Conservation (phyloP, 371 early-diverging fungal species). For the Lichtheimia hyalospora region DNA sequence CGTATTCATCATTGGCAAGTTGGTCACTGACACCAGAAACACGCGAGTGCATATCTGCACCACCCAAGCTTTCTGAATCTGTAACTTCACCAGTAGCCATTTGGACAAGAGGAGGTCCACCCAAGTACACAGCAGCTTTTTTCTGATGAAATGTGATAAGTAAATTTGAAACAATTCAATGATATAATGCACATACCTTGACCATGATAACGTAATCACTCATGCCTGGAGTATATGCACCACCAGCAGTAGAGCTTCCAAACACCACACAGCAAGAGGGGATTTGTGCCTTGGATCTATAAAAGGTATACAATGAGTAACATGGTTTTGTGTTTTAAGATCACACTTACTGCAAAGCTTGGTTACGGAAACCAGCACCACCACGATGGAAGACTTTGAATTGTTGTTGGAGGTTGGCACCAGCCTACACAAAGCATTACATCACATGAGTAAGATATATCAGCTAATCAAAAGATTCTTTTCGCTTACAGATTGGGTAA, state of each 20-base stretch:
- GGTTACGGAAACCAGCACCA: conserved; percentile 68
- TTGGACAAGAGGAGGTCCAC: conserved; percentile 76
- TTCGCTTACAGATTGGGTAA: conserved; percentile 61
- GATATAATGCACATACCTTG: conserved; percentile 36
- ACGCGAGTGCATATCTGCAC: conserved; percentile 77
- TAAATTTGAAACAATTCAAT: not conserved
- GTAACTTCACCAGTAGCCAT: conserved; percentile 79
- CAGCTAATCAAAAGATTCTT: not conserved
- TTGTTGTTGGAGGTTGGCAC: conserved; percentile 76
- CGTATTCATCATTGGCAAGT: conserved; percentile 63
- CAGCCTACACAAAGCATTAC: conserved; percentile 52
- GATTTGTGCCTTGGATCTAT: conserved; percentile 67
- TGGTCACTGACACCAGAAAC: conserved; percentile 68
- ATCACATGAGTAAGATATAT: not conserved
- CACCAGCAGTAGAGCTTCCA: conserved; percentile 80
- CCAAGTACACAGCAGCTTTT: conserved; percentile 74
- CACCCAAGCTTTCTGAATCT: conserved; percentile 73
- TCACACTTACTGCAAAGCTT: conserved; percentile 53
- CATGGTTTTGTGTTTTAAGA: not conserved
- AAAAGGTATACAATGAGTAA: not conserved
- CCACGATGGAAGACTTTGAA: conserved; percentile 74
- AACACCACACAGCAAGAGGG: conserved; percentile 74
- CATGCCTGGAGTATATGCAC: conserved; percentile 77
- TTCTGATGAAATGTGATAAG: conserved; percentile 30
- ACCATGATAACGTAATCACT: conserved; percentile 78